Percentiles rank a stretch among this genome's conserved stretches.
These are phyloP conservation scores for Cladosporium velox DNA, from an alignment of 2,329 filamentous ascomycete species.

Conservation along the genomic window DNA sequence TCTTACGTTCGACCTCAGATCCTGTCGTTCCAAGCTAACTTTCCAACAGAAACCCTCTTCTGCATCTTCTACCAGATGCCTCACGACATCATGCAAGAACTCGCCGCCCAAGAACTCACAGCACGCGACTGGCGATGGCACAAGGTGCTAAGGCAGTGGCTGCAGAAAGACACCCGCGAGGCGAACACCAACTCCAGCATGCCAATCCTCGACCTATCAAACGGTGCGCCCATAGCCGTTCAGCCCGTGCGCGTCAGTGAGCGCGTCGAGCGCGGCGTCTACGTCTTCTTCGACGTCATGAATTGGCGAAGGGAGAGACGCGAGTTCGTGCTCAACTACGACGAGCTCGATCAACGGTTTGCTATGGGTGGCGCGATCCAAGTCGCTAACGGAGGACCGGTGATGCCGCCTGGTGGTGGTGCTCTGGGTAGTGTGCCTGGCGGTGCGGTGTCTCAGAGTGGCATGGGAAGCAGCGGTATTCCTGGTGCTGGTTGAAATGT, in stretches of 20 bases:
- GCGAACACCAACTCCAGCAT: conserved; percentile 32
- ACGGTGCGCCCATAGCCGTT: conserved; percentile 29
- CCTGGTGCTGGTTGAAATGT: conserved; percentile 16
- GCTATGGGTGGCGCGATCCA: conserved; percentile 18
- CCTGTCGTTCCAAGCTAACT: conserved; percentile 20
- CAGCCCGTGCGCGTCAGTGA: conserved; percentile 48
- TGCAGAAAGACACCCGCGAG: conserved; percentile 55
- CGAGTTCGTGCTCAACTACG: conserved; percentile 56
- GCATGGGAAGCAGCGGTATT: conserved; percentile 19
- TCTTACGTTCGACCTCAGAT: background rate
- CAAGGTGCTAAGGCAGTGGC: conserved; percentile 56
- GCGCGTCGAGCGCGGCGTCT: conserved; percentile 54
- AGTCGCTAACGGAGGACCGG: conserved; percentile 16
- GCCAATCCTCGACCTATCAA: conserved; percentile 33
- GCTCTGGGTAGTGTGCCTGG: conserved; percentile 12
- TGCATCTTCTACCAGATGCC: conserved; percentile 71
- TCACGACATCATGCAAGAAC: conserved; percentile 65
- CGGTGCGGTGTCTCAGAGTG: conserved; percentile 14
- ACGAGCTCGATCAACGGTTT: conserved; percentile 47
- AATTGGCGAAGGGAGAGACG: conserved; percentile 56
- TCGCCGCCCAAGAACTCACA: conserved; percentile 63
- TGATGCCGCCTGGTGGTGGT: conserved; percentile 14
- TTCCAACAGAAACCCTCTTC: conserved; percentile 64
- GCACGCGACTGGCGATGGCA: conserved; percentile 58
- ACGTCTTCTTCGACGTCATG: conserved; percentile 57